These are phyloP conservation scores for Termitomyces sp. DNA, from an alignment of 768 basidiomycete genomes.

Conservation along the genomic window DNA sequence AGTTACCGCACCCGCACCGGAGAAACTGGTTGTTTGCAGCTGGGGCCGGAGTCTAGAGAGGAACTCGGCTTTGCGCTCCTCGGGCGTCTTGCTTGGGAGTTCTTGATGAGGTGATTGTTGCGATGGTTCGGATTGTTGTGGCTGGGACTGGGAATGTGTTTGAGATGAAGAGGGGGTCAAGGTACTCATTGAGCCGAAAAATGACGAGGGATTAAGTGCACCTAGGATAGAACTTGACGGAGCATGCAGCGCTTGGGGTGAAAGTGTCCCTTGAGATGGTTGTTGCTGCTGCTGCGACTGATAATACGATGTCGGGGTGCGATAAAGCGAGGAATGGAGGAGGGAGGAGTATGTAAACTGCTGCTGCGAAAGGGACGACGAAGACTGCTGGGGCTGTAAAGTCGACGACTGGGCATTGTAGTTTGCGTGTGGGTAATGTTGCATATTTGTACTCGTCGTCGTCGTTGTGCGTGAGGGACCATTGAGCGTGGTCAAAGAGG, in stretches of 20 bases:
- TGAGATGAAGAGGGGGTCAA: neutral
- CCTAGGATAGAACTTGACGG: conserved; percentile 44
- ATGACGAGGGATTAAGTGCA: conserved; percentile 24
- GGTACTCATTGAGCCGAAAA: conserved; percentile 20
- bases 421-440: conserved; percentile 38
- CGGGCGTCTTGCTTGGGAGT: conserved; percentile 29
- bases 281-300: conserved; percentile 30
- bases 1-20: conserved; percentile 63
- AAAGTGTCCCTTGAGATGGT: conserved; percentile 55
- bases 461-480: conserved; percentile 27
- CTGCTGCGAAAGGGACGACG: conserved; percentile 30
- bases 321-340: conserved; percentile 22
- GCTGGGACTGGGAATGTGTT: conserved; percentile 9
- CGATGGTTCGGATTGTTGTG: conserved; percentile 2
- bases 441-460: conserved; percentile 18
- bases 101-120: conserved; percentile 16
- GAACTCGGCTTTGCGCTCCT: conserved; percentile 54
- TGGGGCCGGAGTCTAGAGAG: conserved; percentile 47
- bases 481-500: conserved; percentile 55
- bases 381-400: conserved; percentile 28
- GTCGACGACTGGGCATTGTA: conserved; percentile 28
- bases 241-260: conserved; percentile 65
- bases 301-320: conserved; percentile 18
- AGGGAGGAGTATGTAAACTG: conserved; percentile 41
- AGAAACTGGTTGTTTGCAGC: conserved; percentile 54